Percentiles rank a stretch among this genome's conserved stretches.
Evolutionary conservation across 768 basidiomycete species (phyloP).

Genomic region (Naematelia aurantialba): DNA sequence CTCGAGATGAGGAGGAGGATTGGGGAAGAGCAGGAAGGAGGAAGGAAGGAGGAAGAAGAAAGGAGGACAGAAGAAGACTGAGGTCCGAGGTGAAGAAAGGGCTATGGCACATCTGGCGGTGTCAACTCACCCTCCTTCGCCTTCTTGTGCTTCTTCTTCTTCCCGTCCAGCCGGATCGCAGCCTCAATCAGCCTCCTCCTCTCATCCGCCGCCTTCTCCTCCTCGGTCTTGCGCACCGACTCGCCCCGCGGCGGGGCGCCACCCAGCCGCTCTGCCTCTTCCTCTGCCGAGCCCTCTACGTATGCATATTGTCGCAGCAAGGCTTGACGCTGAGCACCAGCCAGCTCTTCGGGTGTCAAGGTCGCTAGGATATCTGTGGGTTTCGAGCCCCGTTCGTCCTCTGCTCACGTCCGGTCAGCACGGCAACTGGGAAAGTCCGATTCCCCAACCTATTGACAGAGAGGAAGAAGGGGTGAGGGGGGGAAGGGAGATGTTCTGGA

Average conservation of each 20-base stretch:
- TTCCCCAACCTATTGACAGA: not conserved
- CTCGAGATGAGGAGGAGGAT: no score
- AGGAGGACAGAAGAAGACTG: no score
- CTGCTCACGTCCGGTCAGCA: not conserved
- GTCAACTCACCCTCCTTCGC: conserved; percentile 41
- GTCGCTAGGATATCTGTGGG: not conserved
- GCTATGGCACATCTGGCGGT: no score
- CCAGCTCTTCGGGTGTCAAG: conserved; percentile 36
- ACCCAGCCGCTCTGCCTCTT: conserved; percentile 10
- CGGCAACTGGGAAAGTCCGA: not conserved
- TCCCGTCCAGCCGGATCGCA: conserved; percentile 43
- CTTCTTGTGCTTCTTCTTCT: conserved; percentile 47
- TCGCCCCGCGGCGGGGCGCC: conserved; percentile 30
- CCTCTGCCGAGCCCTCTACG: conserved; percentile 32
- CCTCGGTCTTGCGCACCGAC: conserved; percentile 27
- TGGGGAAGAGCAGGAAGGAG: no score
- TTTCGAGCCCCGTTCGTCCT: not conserved
- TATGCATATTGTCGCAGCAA: conserved; percentile 47
- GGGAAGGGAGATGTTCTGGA: not conserved
- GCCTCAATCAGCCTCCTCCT: conserved; percentile 35
- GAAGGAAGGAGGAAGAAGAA: not conserved
- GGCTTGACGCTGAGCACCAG: conserved; percentile 36
- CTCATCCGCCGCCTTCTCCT: conserved; percentile 45
- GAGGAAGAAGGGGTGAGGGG: not conserved
- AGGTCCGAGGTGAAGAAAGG: no score